Percentiles rank a stretch among this genome's conserved stretches.
Conservation (phyloP, 352 stramenopile species). For the Pythium rishiriense region DNA sequence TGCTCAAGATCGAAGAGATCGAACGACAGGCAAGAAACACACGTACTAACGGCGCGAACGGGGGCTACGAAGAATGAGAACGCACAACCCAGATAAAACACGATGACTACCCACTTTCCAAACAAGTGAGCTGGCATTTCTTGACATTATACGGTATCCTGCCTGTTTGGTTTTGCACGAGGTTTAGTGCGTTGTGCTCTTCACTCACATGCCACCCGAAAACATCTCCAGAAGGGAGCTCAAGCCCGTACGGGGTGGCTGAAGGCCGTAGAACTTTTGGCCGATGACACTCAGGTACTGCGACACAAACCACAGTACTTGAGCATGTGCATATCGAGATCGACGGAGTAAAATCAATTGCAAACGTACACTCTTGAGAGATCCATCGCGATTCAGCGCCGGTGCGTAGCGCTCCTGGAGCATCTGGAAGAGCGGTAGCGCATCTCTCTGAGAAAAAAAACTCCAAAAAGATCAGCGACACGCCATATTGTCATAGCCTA, state of each 20-base stretch:
- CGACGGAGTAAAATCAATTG: neutral
- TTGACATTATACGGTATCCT: too few relatives aligned
- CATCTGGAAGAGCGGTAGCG: conserved; percentile 84
- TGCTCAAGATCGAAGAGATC: conserved; percentile 86
- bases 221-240: conserved; percentile 88
- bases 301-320: neutral
- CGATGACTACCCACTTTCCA: neutral
- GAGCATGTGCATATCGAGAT: neutral
- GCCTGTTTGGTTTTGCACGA: too few relatives aligned
- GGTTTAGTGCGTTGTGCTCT: too few relatives aligned
- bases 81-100: neutral
- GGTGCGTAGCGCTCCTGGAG: conserved; percentile 81
- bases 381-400: conserved; percentile 70
- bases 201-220: conserved; percentile 64
- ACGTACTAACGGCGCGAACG: conserved; percentile 13
- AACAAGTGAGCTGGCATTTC: too few relatives aligned
- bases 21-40: conserved; percentile 64
- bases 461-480: neutral
- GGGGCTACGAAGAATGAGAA: conserved; percentile 9
- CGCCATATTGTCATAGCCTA: too few relatives aligned
- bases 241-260: conserved; percentile 72
- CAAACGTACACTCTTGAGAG: conserved; percentile 74
- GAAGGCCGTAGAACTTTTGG: conserved; percentile 86
- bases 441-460: conserved; percentile 53
- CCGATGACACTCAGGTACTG: conserved; percentile 86